Percentiles rank a stretch among this genome's conserved stretches.
Conservation (phyloP, 2,329 filamentous ascomycete species). For the Ophiostoma sp. region DNA sequence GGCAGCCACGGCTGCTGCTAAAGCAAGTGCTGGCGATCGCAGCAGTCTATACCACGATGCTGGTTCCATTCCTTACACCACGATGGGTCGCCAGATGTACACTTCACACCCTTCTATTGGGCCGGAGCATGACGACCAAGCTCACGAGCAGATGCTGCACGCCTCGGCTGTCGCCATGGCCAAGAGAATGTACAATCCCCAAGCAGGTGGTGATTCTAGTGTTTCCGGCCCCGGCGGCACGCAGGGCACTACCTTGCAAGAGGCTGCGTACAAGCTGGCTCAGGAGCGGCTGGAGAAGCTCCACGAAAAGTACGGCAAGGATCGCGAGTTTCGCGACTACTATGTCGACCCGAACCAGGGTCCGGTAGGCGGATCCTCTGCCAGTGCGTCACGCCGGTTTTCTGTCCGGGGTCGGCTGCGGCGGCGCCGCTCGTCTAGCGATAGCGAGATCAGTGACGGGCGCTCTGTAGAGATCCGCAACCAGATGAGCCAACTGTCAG, state of each 20-base stretch:
- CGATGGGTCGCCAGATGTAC: constrained; percentile 68
- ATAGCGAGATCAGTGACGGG: constrained; percentile 58
- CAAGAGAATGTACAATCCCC: constrained; percentile 69
- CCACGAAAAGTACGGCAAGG: constrained; percentile 61
- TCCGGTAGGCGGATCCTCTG: constrained; percentile 29
- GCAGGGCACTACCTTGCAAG: constrained; percentile 60
- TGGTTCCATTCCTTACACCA: constrained; percentile 62
- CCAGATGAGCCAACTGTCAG: constrained; percentile 45
- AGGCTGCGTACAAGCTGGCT: constrained; percentile 79
- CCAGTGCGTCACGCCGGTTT: constrained; percentile 39
- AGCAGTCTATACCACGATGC: constrained; percentile 47
- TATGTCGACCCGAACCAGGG: constrained; percentile 50
- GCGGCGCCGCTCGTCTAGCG: constrained; percentile 58
- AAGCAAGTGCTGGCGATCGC: constrained; percentile 28
- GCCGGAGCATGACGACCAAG: constrained; percentile 67
- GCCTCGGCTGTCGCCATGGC: constrained; percentile 88
- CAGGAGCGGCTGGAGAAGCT: constrained; percentile 77
- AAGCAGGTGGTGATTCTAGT: background rate
- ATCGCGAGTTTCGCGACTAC: constrained; percentile 65
- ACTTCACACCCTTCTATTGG: constrained; percentile 68
- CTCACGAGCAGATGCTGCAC: constrained; percentile 64
- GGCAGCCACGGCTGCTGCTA: constrained; percentile 63
- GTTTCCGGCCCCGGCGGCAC: constrained; percentile 38
- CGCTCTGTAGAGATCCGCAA: constrained; percentile 64
- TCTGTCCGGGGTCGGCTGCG: constrained; percentile 51